phyloP scores from a whole-genome alignment of 2,329 filamentous ascomycete species.

The Botrytis fragariae region DNA sequence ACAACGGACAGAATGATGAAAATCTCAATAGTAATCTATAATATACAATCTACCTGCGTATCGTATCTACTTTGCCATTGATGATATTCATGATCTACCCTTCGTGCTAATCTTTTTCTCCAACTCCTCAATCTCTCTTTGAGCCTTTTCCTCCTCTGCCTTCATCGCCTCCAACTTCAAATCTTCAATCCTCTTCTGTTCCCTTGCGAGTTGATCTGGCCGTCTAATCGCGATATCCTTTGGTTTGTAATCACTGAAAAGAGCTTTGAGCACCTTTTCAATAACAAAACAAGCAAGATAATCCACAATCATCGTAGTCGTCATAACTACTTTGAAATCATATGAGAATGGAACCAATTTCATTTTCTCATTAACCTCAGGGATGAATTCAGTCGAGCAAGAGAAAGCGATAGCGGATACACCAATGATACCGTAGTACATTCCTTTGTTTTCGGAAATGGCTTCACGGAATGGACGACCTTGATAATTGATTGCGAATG shows the following conservation, averaged over 20 bases:
- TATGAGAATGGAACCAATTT: constrained; percentile 84
- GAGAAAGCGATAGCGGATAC: constrained; percentile 89
- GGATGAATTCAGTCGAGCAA: constrained; percentile 91
- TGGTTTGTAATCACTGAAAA: constrained; percentile 88
- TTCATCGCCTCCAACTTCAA: constrained; percentile 50
- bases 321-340: constrained; percentile 88
- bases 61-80: neutral
- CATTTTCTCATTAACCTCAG: constrained; percentile 91
- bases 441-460: constrained; percentile 86
- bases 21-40: neutral
- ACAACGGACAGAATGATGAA: neutral
- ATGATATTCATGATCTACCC: neutral
- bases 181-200: constrained; percentile 64
- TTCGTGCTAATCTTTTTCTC: constrained; percentile 53
- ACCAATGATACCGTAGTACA: constrained; percentile 95
- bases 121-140: constrained; percentile 53
- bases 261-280: constrained; percentile 77
- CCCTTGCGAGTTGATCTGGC: constrained; percentile 79
- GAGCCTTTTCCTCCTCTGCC: constrained; percentile 53
- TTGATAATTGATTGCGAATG: constrained; percentile 99
- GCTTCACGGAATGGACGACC: constrained; percentile 96
- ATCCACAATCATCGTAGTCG: constrained; percentile 79
- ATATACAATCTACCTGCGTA: constrained; percentile 8
- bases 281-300: constrained; percentile 84
- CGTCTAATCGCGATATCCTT: constrained; percentile 89